Percentiles rank a stretch among this genome's conserved stretches.
phyloP scores from a whole-genome alignment of 805 yeast species.

The Saccharomyces jurei region DNA sequence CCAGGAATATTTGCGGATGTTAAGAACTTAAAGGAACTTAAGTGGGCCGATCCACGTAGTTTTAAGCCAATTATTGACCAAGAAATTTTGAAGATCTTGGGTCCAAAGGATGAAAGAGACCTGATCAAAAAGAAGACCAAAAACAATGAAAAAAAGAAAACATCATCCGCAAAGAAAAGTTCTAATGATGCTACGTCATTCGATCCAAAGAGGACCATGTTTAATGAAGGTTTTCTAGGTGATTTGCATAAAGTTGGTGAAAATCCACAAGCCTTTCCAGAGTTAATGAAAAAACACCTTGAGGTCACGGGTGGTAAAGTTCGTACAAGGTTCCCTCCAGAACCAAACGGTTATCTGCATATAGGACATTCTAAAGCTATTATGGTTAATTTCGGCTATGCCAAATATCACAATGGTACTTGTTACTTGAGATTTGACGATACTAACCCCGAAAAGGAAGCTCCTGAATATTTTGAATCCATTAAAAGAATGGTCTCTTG shows the following conservation, averaged over 20 bases:
- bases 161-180: constrained; percentile 23
- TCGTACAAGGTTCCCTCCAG: constrained; percentile 92
- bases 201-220: constrained; percentile 59
- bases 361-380: constrained; percentile 98
- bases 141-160: constrained; percentile 32
- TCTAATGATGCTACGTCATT: constrained; percentile 11
- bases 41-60: constrained; percentile 85
- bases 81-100: constrained; percentile 60
- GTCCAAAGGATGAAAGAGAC: constrained; percentile 96
- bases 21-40: constrained; percentile 63
- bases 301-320: constrained; percentile 74
- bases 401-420: constrained; percentile 73
- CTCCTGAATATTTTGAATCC: constrained; percentile 78
- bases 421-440: constrained; percentile 94
- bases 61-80: constrained; percentile 85
- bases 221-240: constrained; percentile 90
- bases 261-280: constrained; percentile 85
- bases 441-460: constrained; percentile 98
- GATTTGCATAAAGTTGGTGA: constrained; percentile 93
- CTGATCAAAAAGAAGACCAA: constrained; percentile 69
- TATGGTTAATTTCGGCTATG: constrained; percentile 96
- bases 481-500: constrained; percentile 80
- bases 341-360: constrained; percentile 97
- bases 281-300: constrained; percentile 73
- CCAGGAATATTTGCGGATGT: constrained; percentile 72